These are phyloP conservation scores for Colletotrichum eleusines DNA, from an alignment of 2,329 filamentous ascomycete species.

Conservation along the genomic window DNA sequence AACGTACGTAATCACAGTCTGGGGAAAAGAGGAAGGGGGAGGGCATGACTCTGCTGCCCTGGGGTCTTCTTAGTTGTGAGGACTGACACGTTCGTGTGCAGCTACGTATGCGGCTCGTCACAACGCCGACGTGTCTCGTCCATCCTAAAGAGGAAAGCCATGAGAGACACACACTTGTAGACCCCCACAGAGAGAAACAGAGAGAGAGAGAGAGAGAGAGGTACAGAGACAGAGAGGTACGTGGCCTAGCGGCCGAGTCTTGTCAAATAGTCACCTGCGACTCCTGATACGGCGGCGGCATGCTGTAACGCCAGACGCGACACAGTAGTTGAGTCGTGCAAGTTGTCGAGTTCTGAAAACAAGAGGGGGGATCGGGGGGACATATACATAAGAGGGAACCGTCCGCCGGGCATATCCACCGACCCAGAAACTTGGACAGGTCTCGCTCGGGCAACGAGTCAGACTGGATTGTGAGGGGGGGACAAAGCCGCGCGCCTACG, in stretches of 20 bases:
- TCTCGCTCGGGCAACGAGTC: neutral
- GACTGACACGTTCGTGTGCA: slow-evolving; percentile 14
- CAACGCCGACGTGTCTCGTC: slow-evolving; percentile 3
- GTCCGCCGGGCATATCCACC: neutral
- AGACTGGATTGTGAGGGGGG: neutral
- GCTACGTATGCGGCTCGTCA: slow-evolving; percentile 26
- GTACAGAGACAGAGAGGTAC: neutral
- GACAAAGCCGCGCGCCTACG: slow-evolving; percentile 15
- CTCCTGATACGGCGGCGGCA: neutral
- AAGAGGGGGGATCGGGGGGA: neutral
- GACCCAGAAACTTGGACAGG: neutral
- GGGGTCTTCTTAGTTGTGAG: neutral
- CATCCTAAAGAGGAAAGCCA: slow-evolving; percentile 3
- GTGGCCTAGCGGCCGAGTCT: neutral
- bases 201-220: neutral
- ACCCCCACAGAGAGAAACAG: too few species aligned
- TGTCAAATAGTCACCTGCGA: neutral
- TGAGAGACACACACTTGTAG: neutral
- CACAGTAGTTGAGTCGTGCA: neutral
- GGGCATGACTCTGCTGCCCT: neutral
- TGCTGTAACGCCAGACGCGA: slow-evolving; percentile 1
- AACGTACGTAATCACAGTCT: slow-evolving; percentile 26
- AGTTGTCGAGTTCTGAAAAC: neutral
- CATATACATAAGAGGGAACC: neutral
- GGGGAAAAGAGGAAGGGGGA: too few species aligned